These are phyloP conservation scores for Hypoxylon rubiginosum DNA, from an alignment of 2,329 filamentous ascomycete species.

Conservation along the genomic window DNA sequence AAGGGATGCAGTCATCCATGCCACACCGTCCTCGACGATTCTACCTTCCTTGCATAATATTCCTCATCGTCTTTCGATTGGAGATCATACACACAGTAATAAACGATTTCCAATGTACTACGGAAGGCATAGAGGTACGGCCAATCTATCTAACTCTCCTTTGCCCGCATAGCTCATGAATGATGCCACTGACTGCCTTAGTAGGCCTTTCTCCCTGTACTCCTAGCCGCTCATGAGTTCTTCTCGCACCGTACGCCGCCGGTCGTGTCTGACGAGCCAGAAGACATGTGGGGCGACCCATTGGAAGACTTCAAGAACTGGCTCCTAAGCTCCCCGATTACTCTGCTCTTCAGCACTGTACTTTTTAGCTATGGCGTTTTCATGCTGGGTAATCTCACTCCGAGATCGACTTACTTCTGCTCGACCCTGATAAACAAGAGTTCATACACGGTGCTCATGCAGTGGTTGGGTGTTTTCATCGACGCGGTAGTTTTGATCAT, in stretches of 20 bases:
- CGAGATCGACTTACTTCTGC: constrained; percentile 66
- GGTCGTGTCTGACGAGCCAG: constrained; percentile 62
- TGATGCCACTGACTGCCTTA: constrained; percentile 2
- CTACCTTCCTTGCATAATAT: constrained; percentile 60
- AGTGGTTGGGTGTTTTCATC: constrained; percentile 60
- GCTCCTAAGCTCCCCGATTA: constrained; percentile 59
- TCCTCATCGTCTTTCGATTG: constrained; percentile 62
- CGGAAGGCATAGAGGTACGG: constrained; percentile 63
- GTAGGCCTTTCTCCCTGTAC: constrained; percentile 62
- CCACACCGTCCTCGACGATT: constrained; percentile 63
- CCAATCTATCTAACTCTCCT: not conserved
- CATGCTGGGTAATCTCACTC: constrained; percentile 55
- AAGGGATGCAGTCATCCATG: constrained; percentile 53
- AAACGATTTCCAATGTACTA: constrained; percentile 64
- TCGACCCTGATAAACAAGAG: constrained; percentile 59
- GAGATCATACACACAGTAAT: constrained; percentile 63
- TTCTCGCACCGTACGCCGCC: constrained; percentile 54
- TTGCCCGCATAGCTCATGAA: not conserved
- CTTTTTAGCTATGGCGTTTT: constrained; percentile 61
- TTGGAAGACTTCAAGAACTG: constrained; percentile 64
- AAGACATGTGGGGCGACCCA: constrained; percentile 59
- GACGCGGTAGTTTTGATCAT: constrained; percentile 63
- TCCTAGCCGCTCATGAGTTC: constrained; percentile 62
- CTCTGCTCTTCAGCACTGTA: constrained; percentile 54
- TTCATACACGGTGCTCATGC: constrained; percentile 56